Conservation (phyloP, 1,284 basidiomycete genomes). For the Porodaedalea pini region DNA sequence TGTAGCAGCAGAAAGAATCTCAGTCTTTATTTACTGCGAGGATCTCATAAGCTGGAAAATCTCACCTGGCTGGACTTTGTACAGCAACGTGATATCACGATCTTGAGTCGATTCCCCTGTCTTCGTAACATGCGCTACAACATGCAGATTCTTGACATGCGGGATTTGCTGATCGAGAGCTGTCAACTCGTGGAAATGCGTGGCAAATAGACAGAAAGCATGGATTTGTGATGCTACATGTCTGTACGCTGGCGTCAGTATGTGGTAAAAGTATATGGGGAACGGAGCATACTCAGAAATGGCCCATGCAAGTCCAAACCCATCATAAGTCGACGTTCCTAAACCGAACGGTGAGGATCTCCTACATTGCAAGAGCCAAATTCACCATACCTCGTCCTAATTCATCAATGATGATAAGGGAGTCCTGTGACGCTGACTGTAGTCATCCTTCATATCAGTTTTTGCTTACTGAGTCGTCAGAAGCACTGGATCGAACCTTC, state of each 20-base stretch:
- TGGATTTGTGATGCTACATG: constrained; percentile 91
- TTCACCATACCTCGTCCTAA: constrained; percentile 74
- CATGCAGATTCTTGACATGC: constrained; percentile 93
- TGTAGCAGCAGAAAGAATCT: constrained; percentile 20
- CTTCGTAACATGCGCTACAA: constrained; percentile 86
- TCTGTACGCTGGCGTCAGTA: constrained; percentile 39
- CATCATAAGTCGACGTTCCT: constrained; percentile 98
- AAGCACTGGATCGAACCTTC: constrained; percentile 48
- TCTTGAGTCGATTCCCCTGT: constrained; percentile 59
- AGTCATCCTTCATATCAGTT: background rate
- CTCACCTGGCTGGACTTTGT: constrained; percentile 91
- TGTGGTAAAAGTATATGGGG: background rate
- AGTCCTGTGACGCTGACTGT: constrained; percentile 88
- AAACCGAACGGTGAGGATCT: background rate
- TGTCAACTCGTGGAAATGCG: constrained; percentile 98
- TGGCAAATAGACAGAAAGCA: constrained; percentile 94
- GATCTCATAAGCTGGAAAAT: background rate
- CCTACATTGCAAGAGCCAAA: background rate
- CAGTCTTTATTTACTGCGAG: background rate
- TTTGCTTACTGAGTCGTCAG: constrained; percentile 1
- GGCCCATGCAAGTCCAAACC: constrained; percentile 98
- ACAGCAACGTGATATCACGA: constrained; percentile 87
- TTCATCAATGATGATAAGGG: constrained; percentile 97
- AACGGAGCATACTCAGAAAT: constrained; percentile 80
- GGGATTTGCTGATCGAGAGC: constrained; percentile 81